phyloP scores from a whole-genome alignment of 768 basidiomycete genomes.

The Boletus rubescentipes region DNA sequence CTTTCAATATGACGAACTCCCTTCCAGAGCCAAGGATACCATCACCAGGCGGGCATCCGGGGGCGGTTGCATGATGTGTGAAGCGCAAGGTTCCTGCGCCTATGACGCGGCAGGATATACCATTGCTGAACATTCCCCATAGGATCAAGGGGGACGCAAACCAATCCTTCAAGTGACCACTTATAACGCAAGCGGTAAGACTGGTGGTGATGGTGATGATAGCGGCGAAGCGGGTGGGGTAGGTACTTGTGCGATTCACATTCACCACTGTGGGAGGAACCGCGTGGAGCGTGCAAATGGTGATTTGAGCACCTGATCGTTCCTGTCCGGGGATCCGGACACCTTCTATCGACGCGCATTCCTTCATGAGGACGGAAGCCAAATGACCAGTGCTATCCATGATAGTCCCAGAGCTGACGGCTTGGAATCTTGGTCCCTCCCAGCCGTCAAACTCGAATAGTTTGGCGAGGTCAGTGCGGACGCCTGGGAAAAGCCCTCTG shows the following conservation, averaged over 20 bases:
- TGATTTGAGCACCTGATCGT: background rate
- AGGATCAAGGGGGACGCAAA: slow-evolving; percentile 26
- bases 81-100: slow-evolving; percentile 20
- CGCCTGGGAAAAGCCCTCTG: slow-evolving; percentile 8
- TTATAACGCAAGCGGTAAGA: slow-evolving; percentile 12
- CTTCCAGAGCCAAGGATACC: slow-evolving; percentile 19
- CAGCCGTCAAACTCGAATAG: slow-evolving; percentile 5
- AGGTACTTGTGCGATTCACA: background rate
- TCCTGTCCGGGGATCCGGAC: background rate
- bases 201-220: slow-evolving; percentile 19
- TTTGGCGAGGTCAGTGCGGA: slow-evolving; percentile 13
- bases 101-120: slow-evolving; percentile 24
- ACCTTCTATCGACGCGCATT: background rate
- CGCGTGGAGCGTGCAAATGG: background rate
- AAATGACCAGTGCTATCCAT: slow-evolving; percentile 3
- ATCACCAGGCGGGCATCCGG: slow-evolving; percentile 23
- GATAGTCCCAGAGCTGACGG: background rate
- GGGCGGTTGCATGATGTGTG: slow-evolving; percentile 14
- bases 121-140: slow-evolving; percentile 28
- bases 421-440: slow-evolving; percentile 1
- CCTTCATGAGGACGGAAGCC: slow-evolving; percentile 1
- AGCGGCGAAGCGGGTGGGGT: slow-evolving; percentile 6
- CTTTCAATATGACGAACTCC: slow-evolving; percentile 7
- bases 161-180: slow-evolving; percentile 25
- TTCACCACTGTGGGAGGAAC: background rate